Evolutionary conservation across 2,329 filamentous ascomycete genomes (phyloP).

Genomic region (Ophiocordyceps robertsii): DNA sequence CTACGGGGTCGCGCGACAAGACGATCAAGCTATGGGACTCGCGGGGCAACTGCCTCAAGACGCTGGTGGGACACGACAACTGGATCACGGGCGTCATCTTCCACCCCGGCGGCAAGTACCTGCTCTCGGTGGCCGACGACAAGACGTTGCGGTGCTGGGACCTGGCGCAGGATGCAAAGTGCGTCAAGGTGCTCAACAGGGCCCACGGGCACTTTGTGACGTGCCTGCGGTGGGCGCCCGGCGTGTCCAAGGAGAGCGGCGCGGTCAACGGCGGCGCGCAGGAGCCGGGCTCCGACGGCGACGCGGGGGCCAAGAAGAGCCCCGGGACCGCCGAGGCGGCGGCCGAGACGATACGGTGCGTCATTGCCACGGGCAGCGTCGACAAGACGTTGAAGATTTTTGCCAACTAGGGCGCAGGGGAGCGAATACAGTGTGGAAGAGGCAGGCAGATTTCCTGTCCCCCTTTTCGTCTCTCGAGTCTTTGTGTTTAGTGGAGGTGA

Average conservation of each 20-base stretch:
- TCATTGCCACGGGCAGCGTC: slow-evolving; percentile 78
- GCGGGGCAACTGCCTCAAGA: slow-evolving; percentile 73
- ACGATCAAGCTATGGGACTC: slow-evolving; percentile 82
- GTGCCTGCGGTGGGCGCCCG: slow-evolving; percentile 78
- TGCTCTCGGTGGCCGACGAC: slow-evolving; percentile 77
- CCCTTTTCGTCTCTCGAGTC: too few relatives aligned
- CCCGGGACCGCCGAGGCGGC: slow-evolving; percentile 14
- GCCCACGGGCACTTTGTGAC: slow-evolving; percentile 76
- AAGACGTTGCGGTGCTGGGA: slow-evolving; percentile 94
- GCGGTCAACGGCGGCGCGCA: slow-evolving; percentile 3
- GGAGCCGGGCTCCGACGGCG: slow-evolving; percentile 9
- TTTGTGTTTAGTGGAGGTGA: too few relatives aligned
- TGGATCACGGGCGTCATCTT: slow-evolving; percentile 83
- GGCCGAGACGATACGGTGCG: slow-evolving; percentile 60
- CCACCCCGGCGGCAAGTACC: slow-evolving; percentile 83
- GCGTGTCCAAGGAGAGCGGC: slow-evolving; percentile 6
- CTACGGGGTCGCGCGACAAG: slow-evolving; percentile 82
- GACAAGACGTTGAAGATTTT: slow-evolving; percentile 71
- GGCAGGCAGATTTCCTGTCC: too few relatives aligned
- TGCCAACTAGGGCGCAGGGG: slow-evolving; percentile 31
- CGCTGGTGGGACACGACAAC: slow-evolving; percentile 79
- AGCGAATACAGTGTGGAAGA: too few relatives aligned
- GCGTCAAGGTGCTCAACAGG: slow-evolving; percentile 68
- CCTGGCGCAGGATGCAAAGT: slow-evolving; percentile 76
- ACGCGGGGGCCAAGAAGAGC: slow-evolving; percentile 35